Percentiles rank a stretch among this genome's conserved stretches.
phyloP scores from a whole-genome alignment of 1,139 yeast genomes.

The Torulaspora globosa region DNA sequence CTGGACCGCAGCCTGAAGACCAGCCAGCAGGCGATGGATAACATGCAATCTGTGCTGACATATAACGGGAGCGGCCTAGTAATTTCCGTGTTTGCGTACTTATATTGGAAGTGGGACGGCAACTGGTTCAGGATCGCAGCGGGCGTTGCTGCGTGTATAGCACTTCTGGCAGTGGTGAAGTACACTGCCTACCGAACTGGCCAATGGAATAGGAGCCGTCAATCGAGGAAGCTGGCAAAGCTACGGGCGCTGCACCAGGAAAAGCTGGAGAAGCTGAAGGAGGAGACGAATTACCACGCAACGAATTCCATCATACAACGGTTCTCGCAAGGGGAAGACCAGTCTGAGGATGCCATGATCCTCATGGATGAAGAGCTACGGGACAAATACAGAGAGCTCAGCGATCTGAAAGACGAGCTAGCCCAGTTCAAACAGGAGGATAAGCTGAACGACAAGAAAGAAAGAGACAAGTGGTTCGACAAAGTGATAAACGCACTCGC shows the following conservation, averaged over 20 bases:
- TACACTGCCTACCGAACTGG: conserved; percentile 15
- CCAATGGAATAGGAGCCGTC: conserved; percentile 22
- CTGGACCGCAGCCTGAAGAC: conserved; percentile 24
- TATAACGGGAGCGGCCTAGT: conserved; percentile 22
- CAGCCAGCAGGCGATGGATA: conserved; percentile 18
- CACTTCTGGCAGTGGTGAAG: conserved; percentile 11
- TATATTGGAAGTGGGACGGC: conserved; percentile 13
- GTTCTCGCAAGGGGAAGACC: conserved; percentile 48
- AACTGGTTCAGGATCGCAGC: conserved; percentile 3
- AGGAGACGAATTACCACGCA: conserved; percentile 69
- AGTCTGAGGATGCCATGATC: conserved; percentile 36
- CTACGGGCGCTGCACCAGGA: conserved; percentile 52
- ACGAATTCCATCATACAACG: conserved; percentile 69
- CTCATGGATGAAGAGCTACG: conserved; percentile 42
- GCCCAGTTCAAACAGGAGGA: conserved; percentile 21
- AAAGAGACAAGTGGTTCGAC: conserved; percentile 36
- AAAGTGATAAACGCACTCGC: conserved; percentile 31
- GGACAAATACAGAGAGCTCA: conserved; percentile 42
- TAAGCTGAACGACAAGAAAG: conserved; percentile 20
- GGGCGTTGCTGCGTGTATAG: conserved; percentile 11
- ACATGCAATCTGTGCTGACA: conserved; percentile 21
- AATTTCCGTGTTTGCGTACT: conserved; percentile 12
- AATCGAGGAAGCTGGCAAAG: conserved; percentile 33
- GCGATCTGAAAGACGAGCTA: conserved; percentile 40
- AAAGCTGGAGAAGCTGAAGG: conserved; percentile 72